Evolutionary conservation across 495 filamentous ascomycete genomes (phyloP), one percentile per base, ranked within the genome.

Genomic region (Bacidia rubella): DNA sequence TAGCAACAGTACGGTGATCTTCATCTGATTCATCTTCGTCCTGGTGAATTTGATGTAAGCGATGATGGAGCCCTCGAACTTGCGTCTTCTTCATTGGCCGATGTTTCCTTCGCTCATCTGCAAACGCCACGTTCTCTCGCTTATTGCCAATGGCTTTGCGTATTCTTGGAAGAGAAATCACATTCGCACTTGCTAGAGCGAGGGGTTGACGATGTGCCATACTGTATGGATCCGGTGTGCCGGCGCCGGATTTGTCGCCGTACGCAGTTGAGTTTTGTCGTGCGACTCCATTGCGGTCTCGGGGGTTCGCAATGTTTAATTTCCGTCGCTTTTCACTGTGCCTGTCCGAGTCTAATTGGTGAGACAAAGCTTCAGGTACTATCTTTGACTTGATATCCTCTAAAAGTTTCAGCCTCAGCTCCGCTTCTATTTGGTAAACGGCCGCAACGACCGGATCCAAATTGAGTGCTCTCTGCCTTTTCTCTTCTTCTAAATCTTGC

Each of bases 371-470:
- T 1, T 87, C 85, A 2, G 81, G 83, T 11, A 82, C 86, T 39
- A 97, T 81, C 54, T 88, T 82, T 51, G 80, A 84, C 61, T 87
- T 86, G 57, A 94, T 82, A 62, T 94, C 85, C 58, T 81, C 82
- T 48, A 97, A 74, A 19, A 99, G 67, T 63, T 90, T 87, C 59
- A 88, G 80, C 53, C 75, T 82, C 62, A 97, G 70, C 62, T 96
- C 89, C n/a, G 76, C 77, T 44, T 80, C 76, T 15, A 95, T 74
- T 47, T 83, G 76, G 27, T 88, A 79, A 19, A 85, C 67, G 38
- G 92, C 87, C 59, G 86, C 90, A 19, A 72, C 70, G n/a, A 87
- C 84, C 38, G 90, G 88, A 62, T 98, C 90, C 48, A 95, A 73
- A 56, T 89, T 81, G 57, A 79, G 75, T 1, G 87, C 90, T 43